phyloP scores from a whole-genome alignment of 345 rosid genomes.

The Garcia nutans region DNA sequence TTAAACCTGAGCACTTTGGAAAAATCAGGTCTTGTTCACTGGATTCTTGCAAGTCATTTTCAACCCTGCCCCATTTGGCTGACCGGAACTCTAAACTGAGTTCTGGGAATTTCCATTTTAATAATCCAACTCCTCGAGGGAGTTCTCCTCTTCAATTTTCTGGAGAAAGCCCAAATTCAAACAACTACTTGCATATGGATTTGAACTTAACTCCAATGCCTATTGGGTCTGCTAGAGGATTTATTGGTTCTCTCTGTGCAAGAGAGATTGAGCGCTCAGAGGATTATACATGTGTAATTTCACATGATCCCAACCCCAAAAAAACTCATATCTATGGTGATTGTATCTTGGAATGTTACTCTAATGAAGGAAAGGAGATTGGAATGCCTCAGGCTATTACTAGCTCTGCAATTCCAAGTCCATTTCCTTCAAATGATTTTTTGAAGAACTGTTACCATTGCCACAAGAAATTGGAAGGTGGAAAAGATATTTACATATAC shows the following conservation, averaged over 20 bases:
- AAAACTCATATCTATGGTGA: conserved; percentile 84
- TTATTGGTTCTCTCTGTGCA: conserved; percentile 42
- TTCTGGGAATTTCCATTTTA: conserved; percentile 25
- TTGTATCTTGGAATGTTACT: conserved; percentile 59
- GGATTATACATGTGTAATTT: conserved; percentile 84
- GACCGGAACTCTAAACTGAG: conserved; percentile 16
- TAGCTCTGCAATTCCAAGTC: conserved; percentile 14
- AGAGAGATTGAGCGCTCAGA: conserved; percentile 81
- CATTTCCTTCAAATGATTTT: conserved; percentile 41
- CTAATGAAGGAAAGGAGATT: conserved; percentile 29
- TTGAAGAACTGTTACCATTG: conserved; percentile 69
- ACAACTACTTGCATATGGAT: not conserved
- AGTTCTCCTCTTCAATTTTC: conserved; percentile 33
- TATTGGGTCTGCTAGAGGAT: conserved; percentile 27
- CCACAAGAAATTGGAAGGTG: conserved; percentile 57
- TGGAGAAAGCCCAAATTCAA: conserved; percentile 25
- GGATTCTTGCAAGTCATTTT: conserved; percentile 39
- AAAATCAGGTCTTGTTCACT: conserved; percentile 45
- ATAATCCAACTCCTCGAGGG: conserved; percentile 13
- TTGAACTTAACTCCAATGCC: conserved; percentile 26
- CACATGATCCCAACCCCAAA: conserved; percentile 77
- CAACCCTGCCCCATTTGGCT: conserved; percentile 29
- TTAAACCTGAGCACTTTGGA: conserved; percentile 41
- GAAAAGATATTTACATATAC: conserved; percentile 75
- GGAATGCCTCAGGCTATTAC: conserved; percentile 13